Base-by-base conservation (phyloP, 1,284 basidiomycete genomes). In the Rhodofomes roseus region DNA sequence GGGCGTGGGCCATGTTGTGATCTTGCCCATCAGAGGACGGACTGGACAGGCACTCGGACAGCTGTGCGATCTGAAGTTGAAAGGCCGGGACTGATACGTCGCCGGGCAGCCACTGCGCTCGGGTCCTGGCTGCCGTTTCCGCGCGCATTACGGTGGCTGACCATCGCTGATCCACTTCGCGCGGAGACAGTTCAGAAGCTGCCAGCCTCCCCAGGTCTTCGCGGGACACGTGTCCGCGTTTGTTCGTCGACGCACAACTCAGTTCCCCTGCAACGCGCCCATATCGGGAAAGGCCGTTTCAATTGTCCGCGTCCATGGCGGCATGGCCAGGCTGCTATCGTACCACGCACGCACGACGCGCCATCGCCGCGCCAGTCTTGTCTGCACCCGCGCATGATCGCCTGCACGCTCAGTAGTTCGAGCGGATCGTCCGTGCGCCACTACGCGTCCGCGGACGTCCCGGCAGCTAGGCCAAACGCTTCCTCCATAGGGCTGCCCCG, bases 121-220 rank as follows among this genome's bases (percentile, higher is more conserved):
- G 46, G 46, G 29, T 48, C 46, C 46, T 27, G 46, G 25, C 25
- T 48, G 25, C 46, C 25, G 20, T 46, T 7, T 20, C 25, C 46
- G 46, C 46, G 46, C 44, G 44, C 44, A 44, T 20, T 44, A n/a
- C 23, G 4, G 46, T 27, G 9, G 23, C 53, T 39, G 18, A 23
- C 11, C 53, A 29, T 55, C 53, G 53, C 53, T 55, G 39, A 55
- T 55, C 39, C 53, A 55, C 53, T 55, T 29, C 36, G 51, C 37
- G 51, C 51, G 34, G 53, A 41, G 53, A 39, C 39, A 39, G 25
- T 55, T 54, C 37, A 54, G 34, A 37, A 55, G 23, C 34, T 54
- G 53, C 22, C 53, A 20, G n/a, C n/a, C 44, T 20, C 23, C 44
- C 44, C 29, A 25, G 23, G n/a, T 25, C 46, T 48, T 48, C 46